phyloP scores from a whole-genome alignment of 345 rosid species.

The Sisymbrium altissimum region DNA sequence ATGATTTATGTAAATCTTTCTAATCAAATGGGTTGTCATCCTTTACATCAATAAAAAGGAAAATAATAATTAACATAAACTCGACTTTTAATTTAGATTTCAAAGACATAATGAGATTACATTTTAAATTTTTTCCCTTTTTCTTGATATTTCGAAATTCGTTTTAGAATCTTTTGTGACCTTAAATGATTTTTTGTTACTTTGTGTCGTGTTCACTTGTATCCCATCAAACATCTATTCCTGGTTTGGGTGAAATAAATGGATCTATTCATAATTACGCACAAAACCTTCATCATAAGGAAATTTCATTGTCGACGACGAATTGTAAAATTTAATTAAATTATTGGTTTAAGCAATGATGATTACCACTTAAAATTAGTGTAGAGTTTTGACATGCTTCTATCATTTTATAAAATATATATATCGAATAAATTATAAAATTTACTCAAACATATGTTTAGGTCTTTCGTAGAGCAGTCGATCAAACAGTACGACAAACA shows the following conservation, averaged over 20 bases:
- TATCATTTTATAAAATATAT: neutral
- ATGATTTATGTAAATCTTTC: slow-evolving; percentile 21
- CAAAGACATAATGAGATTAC: slow-evolving; percentile 36
- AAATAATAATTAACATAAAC: slow-evolving; percentile 16
- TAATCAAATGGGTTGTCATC: slow-evolving; percentile 33
- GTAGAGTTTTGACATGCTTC: slow-evolving; percentile 14
- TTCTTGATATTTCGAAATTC: slow-evolving; percentile 15
- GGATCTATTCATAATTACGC: slow-evolving; percentile 18
- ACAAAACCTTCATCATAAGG: slow-evolving; percentile 37
- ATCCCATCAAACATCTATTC: slow-evolving; percentile 38
- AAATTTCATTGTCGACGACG: slow-evolving; percentile 28
- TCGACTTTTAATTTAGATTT: slow-evolving; percentile 30
- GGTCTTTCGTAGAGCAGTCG: neutral
- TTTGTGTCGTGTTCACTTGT: slow-evolving; percentile 34
- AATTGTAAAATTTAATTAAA: neutral
- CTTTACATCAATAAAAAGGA: slow-evolving; percentile 17
- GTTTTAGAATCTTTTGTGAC: neutral
- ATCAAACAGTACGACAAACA: neutral
- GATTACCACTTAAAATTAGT: slow-evolving; percentile 18
- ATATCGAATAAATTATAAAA: neutral
- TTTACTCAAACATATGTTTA: neutral
- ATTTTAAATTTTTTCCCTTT: neutral
- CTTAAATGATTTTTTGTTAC: slow-evolving; percentile 1
- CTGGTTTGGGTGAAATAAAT: slow-evolving; percentile 21
- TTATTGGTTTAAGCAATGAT: slow-evolving; percentile 20